These are phyloP conservation scores for Blumeria hordei DNA, from an alignment of 2,329 filamentous ascomycete genomes.

Conservation along the genomic window DNA sequence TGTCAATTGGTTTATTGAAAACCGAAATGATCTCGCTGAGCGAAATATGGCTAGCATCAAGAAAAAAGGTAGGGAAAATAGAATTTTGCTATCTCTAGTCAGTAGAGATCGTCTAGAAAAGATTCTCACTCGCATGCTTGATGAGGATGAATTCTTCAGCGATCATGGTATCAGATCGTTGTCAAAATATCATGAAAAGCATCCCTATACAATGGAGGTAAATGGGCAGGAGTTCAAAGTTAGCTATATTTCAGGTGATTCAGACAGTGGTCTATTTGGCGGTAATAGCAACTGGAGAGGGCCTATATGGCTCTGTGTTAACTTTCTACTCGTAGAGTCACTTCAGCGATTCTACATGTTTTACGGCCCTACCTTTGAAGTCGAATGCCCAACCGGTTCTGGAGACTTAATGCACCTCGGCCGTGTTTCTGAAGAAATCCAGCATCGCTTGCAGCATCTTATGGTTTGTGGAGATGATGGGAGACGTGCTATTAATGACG, in stretches of 20 bases:
- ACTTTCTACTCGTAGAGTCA: constrained; percentile 82
- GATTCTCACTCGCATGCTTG: constrained; percentile 77
- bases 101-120: constrained; percentile 79
- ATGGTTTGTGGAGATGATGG: constrained; percentile 70
- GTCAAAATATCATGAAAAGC: constrained; percentile 71
- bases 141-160: constrained; percentile 80
- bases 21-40: constrained; percentile 66
- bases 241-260: constrained; percentile 81
- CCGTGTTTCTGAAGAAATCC: constrained; percentile 81
- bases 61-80: constrained; percentile 71
- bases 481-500: constrained; percentile 66
- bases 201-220: constrained; percentile 88
- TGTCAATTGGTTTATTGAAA: constrained; percentile 81
- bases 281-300: constrained; percentile 97
- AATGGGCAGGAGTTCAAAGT: constrained; percentile 79
- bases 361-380: constrained; percentile 68
- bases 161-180: constrained; percentile 77
- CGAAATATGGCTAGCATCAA: constrained; percentile 87
- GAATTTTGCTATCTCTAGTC: constrained; percentile 69
- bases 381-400: constrained; percentile 84
- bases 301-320: constrained; percentile 88
- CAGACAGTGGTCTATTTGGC: constrained; percentile 81
- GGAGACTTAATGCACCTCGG: constrained; percentile 91
- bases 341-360: constrained; percentile 92
- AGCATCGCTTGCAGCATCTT: constrained; percentile 80